These are phyloP conservation scores for Yamagishiella unicocca DNA, from an alignment of 139 green algal genomes.

Conservation along the genomic window DNA sequence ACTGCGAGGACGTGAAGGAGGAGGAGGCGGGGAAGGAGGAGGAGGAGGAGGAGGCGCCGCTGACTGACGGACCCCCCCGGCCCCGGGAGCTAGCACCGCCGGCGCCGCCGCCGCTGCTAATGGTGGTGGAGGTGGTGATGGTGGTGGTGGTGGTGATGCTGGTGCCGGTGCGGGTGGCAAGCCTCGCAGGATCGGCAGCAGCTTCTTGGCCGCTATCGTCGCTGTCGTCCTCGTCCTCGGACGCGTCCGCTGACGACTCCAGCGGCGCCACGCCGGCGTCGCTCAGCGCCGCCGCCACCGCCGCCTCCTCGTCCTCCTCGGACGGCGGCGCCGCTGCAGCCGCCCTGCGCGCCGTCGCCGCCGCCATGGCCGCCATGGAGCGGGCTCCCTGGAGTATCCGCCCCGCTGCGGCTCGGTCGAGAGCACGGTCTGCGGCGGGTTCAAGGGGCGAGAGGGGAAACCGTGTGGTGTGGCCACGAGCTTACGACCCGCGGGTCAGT, in stretches of 20 bases:
- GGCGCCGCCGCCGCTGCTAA: not conserved
- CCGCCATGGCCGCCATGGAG: slow-evolving; percentile 40
- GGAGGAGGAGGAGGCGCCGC: too few species aligned
- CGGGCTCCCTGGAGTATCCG: slow-evolving; percentile 48
- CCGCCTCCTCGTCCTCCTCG: slow-evolving; percentile 1
- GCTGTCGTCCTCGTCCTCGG: not conserved
- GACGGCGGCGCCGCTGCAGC: slow-evolving; percentile 5
- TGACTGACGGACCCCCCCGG: too few species aligned
- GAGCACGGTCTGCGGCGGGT: not conserved
- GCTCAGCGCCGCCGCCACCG: slow-evolving; percentile 13
- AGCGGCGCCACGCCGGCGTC: not conserved
- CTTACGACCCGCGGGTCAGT: too few species aligned
- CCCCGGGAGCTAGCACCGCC: not conserved
- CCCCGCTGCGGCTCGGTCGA: slow-evolving; percentile 43
- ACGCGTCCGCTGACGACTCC: slow-evolving; percentile 16
- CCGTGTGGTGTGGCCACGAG: too few species aligned
- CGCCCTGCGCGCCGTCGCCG: slow-evolving; percentile 1
- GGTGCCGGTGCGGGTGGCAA: not conserved
- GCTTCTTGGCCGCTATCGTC: not conserved
- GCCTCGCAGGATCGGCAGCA: not conserved
- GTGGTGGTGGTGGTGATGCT: not conserved
- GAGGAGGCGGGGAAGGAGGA: too few species aligned
- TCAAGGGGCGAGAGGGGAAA: not conserved
- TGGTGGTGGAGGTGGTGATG: not conserved
- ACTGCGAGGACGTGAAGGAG: too few species aligned